These are phyloP conservation scores for Aspergillus nanangensis DNA, from an alignment of 495 filamentous ascomycete species.

Conservation along the genomic window DNA sequence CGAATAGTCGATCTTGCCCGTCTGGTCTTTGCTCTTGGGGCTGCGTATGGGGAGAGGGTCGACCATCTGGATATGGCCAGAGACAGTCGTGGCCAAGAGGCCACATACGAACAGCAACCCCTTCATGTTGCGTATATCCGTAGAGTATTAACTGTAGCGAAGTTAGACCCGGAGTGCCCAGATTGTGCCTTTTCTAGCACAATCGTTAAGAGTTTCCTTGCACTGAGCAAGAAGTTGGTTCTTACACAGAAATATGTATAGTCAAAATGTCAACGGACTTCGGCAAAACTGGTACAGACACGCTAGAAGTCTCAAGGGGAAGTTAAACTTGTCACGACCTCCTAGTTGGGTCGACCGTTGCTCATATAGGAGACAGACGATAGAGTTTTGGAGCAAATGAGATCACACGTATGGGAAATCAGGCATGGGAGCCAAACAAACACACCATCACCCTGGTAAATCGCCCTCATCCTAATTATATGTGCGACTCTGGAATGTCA, in stretches of 20 bases:
- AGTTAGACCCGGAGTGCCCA: no score
- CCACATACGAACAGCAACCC: constrained; percentile 22
- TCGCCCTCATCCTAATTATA: not conserved
- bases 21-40: constrained; percentile 34
- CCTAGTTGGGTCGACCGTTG: no score
- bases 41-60: constrained; percentile 44
- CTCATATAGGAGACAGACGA: not conserved
- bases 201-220: no score
- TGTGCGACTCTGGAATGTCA: not conserved
- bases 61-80: constrained; percentile 44
- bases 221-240: no score
- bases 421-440: not conserved
- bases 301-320: no score
- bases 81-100: constrained; percentile 34
- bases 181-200: no score
- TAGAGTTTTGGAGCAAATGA: not conserved
- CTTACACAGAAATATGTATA: no score
- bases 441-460: not conserved
- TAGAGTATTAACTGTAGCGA: no score
- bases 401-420: not conserved
- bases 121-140: constrained; percentile 36
- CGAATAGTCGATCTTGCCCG: constrained; percentile 44
- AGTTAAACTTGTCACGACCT: no score
- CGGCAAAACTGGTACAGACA: no score
- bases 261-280: no score